Percentiles rank a stretch among this genome's conserved stretches.
Conservation (phyloP, 331 rosid species). For the Pyrus hybrid region DNA sequence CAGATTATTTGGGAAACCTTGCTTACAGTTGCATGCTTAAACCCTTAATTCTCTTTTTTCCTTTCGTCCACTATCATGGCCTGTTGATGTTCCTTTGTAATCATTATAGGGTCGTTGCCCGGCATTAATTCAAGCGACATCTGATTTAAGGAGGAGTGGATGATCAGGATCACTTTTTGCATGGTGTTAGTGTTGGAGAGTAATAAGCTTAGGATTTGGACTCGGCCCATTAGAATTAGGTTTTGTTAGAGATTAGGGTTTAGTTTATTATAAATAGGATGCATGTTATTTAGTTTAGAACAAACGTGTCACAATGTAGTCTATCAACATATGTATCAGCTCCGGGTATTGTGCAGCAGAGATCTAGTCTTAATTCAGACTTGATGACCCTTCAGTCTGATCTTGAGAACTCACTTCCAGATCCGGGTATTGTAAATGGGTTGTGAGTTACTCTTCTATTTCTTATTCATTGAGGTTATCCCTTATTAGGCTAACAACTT, state of each 20-base stretch:
- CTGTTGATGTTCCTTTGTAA: constrained; percentile 7
- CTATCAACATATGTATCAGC: constrained; percentile 85
- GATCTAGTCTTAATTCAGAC: constrained; percentile 76
- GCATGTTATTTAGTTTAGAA: too few species aligned
- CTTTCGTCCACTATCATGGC: neutral
- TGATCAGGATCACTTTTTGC: constrained; percentile 56
- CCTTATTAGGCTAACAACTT: neutral
- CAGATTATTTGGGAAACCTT: neutral
- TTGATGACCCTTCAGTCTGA: constrained; percentile 75
- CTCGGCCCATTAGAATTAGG: too few species aligned
- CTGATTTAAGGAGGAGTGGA: constrained; percentile 94
- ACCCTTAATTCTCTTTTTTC: neutral
- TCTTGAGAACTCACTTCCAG: constrained; percentile 91
- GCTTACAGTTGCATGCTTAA: neutral
- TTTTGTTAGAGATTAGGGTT: too few species aligned
- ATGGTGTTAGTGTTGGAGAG: constrained; percentile 32
- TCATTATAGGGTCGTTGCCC: constrained; percentile 40
- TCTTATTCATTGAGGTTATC: neutral
- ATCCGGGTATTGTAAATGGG: constrained; percentile 80
- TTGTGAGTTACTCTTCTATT: constrained; percentile 54
- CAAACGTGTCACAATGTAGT: too few species aligned
- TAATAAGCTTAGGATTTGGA: too few species aligned
- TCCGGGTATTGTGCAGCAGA: constrained; percentile 92
- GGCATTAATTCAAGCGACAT: constrained; percentile 89
- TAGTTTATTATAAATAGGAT: too few species aligned